Conservation (phyloP, 2,329 filamentous ascomycete genomes). For the Aspergillus aculeatinus region DNA sequence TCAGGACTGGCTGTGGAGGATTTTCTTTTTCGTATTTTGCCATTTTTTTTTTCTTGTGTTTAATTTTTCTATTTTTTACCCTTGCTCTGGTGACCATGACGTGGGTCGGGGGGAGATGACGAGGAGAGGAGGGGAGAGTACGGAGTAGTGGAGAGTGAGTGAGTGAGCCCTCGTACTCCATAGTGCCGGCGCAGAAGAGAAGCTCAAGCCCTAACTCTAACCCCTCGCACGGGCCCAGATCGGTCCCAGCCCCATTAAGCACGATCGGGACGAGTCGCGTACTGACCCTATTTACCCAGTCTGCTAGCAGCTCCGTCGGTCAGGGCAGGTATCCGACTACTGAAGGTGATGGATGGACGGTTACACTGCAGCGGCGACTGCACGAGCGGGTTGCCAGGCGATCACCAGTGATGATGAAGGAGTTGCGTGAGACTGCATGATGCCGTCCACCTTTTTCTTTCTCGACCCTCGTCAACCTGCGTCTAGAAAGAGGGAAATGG, state of each 20-base stretch:
- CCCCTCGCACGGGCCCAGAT: conserved; percentile 1
- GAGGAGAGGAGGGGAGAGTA: neutral
- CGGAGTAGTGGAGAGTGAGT: neutral
- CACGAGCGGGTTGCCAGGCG: conserved; percentile 5
- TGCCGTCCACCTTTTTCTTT: neutral
- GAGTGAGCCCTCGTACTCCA: neutral
- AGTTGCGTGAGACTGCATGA: conserved; percentile 2
- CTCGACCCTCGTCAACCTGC: neutral
- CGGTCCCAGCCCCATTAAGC: neutral
- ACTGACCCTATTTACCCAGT: too few species aligned
- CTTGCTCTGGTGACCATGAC: neutral
- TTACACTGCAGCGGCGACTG: conserved; percentile 6
- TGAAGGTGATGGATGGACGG: neutral
- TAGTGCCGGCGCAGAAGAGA: neutral
- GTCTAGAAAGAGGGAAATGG: neutral
- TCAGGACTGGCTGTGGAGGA: neutral
- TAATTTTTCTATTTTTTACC: neutral
- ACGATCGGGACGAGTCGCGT: neutral
- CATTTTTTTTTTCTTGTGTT: neutral
- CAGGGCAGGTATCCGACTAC: neutral
- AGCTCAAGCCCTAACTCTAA: neutral
- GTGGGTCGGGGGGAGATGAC: neutral
- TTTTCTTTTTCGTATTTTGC: too few species aligned
- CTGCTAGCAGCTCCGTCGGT: neutral
- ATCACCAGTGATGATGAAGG: conserved; percentile 4